phyloP scores from a whole-genome alignment of 192 early-diverging fungal species.

The Funneliformis geosporum region DNA sequence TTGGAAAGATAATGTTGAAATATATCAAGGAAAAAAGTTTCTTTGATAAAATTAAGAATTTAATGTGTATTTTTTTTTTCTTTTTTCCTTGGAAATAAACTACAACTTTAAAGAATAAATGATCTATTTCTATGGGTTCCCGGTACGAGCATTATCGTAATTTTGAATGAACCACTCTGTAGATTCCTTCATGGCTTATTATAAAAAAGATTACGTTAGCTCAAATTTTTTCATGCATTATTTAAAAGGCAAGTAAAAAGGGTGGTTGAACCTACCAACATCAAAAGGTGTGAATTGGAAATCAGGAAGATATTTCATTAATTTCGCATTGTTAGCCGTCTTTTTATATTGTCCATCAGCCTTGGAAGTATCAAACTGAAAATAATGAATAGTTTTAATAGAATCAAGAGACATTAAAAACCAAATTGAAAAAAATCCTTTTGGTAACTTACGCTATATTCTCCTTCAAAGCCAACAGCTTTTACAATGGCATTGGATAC shows the following conservation, averaged over 20 bases:
- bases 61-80: too few species aligned
- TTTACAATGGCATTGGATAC: constrained; percentile 76
- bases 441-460: constrained; percentile 44
- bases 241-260: not conserved
- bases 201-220: not conserved
- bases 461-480: constrained; percentile 66
- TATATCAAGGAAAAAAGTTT: constrained; percentile 27
- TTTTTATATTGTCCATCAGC: constrained; percentile 84
- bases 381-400: not conserved
- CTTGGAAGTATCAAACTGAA: constrained; percentile 67
- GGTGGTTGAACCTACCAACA: constrained; percentile 47
- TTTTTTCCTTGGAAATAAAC: too few species aligned
- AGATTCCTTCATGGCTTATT: constrained; percentile 62
- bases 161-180: constrained; percentile 76
- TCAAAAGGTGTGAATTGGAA: constrained; percentile 82
- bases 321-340: constrained; percentile 81
- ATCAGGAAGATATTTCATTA: constrained; percentile 66
- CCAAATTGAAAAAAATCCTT: not conserved
- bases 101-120: too few species aligned
- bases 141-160: constrained; percentile 49
- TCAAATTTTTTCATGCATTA: not conserved
- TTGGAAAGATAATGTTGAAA: not conserved
- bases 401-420: not conserved
- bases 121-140: not conserved
- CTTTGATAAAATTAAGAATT: too few species aligned